Evolutionary conservation across 306 rosid species (phyloP), one percentile per base, ranked within the genome.

Genomic region (Mucuna pruriens): DNA sequence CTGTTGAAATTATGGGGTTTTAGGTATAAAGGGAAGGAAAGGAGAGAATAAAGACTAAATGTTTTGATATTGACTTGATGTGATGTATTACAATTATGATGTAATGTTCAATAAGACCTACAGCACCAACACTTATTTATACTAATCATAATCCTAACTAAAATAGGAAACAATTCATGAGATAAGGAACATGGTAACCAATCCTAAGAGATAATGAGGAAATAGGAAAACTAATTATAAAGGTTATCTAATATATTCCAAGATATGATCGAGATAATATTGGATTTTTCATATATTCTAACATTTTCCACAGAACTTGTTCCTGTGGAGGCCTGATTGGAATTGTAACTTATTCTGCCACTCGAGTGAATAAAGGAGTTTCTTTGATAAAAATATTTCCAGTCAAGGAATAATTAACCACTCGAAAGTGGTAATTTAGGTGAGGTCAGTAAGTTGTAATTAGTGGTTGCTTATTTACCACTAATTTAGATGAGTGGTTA

Each of bases 391-490:
- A 55, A 19, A 13, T 23, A 57, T 39, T 74, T 55, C 39, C 25
- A 12, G 60, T 51, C 13, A 51, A 66, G 57, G 66, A 78, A 31
- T 65, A 77, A 36, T 5, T 66, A 66, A 78, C 66, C 67, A 16
- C 64, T 22, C 10, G n/a, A 7, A 1, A 72, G 46, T 72, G 48
- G 17, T 34, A 17, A 49, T 12, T 60, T 13, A 61, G 40, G 23
- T 31, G 17, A 61, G 68, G 31, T 40, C 20, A 39, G 26, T 74
- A 15, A 2, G 79, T 23, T 5, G 39, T 36, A 36, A 36, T 36
- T 36, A 36, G 9, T 38, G 26, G 40, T 9, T 75, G 7, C 29
- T 75, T 58, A 75, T 40, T 40, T 23, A 15, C n/a, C 19, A 22
- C 58, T 45, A 58, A 2, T 20, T 20, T 31, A 33, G 54, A 45